Conservation (phyloP, 2,329 filamentous ascomycete species). For the Fusarium scirpi region DNA sequence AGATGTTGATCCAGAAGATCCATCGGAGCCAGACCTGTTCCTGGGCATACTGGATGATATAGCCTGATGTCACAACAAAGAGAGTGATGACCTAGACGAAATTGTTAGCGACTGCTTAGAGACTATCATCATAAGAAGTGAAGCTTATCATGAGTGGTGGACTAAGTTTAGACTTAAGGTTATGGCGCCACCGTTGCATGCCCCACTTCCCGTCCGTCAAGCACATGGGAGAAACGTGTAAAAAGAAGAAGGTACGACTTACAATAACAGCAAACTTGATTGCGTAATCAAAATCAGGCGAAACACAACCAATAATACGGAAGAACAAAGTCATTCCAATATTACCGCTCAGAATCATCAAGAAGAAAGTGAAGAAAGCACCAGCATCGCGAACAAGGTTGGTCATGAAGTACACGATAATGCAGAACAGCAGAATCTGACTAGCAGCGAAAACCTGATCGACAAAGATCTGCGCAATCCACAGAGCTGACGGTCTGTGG, state of each 20-base stretch:
- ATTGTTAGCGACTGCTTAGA: background rate
- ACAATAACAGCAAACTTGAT: constrained; percentile 84
- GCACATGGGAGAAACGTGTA: background rate
- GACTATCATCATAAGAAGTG: background rate
- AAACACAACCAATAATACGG: constrained; percentile 78
- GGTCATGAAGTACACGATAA: constrained; percentile 85
- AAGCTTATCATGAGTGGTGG: background rate
- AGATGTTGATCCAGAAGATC: constrained; percentile 82
- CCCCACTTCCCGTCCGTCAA: background rate
- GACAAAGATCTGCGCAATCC: constrained; percentile 85
- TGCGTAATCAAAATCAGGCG: constrained; percentile 85
- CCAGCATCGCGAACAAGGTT: constrained; percentile 76
- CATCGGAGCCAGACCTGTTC: constrained; percentile 83
- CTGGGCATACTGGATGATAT: constrained; percentile 82
- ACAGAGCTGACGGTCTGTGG: constrained; percentile 83
- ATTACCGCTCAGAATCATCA: constrained; percentile 76
- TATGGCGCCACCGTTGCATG: background rate
- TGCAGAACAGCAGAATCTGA: constrained; percentile 77
- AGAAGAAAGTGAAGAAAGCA: constrained; percentile 81
- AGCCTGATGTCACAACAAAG: constrained; percentile 85
- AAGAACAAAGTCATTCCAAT: constrained; percentile 83
- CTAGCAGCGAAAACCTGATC: constrained; percentile 78
- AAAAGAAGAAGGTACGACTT: background rate
- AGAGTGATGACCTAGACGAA: constrained; percentile 68
- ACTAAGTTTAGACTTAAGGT: background rate